Percentiles rank a stretch among this genome's conserved stretches.
phyloP scores from a whole-genome alignment of 805 yeast genomes.

The Citeromyces matritensis region DNA sequence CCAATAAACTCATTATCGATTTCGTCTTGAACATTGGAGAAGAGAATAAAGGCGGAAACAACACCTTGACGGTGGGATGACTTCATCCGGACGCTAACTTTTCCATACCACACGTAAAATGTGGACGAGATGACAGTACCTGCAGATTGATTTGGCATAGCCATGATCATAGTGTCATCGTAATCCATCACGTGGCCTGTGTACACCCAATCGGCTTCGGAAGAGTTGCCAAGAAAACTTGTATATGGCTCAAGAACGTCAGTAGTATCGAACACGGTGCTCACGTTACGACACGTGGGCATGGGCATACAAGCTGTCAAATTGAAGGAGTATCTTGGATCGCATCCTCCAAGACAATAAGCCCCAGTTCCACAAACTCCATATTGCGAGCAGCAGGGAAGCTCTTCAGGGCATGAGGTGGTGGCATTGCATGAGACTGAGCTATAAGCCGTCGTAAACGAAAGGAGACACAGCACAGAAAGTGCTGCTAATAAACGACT shows the following conservation, averaged over 20 bases:
- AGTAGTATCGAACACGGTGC: slow-evolving; percentile 23
- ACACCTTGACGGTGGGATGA: slow-evolving; percentile 72
- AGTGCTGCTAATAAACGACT: not conserved
- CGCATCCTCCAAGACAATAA: slow-evolving; percentile 80
- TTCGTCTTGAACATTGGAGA: slow-evolving; percentile 82
- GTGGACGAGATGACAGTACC: slow-evolving; percentile 79
- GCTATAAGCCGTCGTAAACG: slow-evolving; percentile 2
- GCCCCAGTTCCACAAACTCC: slow-evolving; percentile 32
- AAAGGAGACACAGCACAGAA: slow-evolving; percentile 1
- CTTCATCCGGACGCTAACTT: slow-evolving; percentile 51
- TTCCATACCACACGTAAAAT: slow-evolving; percentile 80
- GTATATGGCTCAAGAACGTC: slow-evolving; percentile 10
- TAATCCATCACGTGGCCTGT: slow-evolving; percentile 41
- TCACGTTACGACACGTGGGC: slow-evolving; percentile 51
- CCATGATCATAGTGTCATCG: slow-evolving; percentile 44
- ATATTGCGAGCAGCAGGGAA: slow-evolving; percentile 74
- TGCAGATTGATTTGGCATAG: slow-evolving; percentile 62
- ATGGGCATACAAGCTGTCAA: slow-evolving; percentile 69
- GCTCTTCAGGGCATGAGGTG: slow-evolving; percentile 50
- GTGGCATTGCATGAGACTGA: slow-evolving; percentile 34
- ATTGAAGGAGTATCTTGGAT: slow-evolving; percentile 54
- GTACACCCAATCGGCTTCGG: slow-evolving; percentile 55
- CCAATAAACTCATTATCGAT: slow-evolving; percentile 85
- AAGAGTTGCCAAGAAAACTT: slow-evolving; percentile 48
- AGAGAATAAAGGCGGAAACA: slow-evolving; percentile 65